Base-by-base conservation (phyloP, 257 asterid species). In the Plectranthus barbatus region DNA sequence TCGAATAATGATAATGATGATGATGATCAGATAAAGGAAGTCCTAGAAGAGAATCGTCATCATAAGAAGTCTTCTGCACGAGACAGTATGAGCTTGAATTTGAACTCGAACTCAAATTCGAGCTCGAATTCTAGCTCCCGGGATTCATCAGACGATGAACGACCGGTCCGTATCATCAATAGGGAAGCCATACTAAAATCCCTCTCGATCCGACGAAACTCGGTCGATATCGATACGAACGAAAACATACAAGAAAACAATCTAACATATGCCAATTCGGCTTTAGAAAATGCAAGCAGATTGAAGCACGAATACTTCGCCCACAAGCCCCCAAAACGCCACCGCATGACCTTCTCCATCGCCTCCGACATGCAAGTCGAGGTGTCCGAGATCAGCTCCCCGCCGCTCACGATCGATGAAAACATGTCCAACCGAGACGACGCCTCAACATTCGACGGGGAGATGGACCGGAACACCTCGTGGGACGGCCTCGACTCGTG, bases 331-430 rank as follows among this genome's bases (percentile, higher is more conserved):
- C 45, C 48, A 24, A 66, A 29, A 18, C 75, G 23, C n/a, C 96
- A 77, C 63, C 31, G 73, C 8, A 78, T 82, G 33, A 60, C 85
- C 49, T 68, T 73, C 42, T 93, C 97, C n/a, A 79, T 87, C 31
- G 95, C 91, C 64, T 93, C 99, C 6, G 99, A 87, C 64, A 45
- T 93, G 82, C 95, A 90, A 67, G 99, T 93, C 26, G 97, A 93
- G 81, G 83, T 81, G 48, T 84, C 95, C 7, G 95, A 93, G 58
- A 46, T 90, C 14, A 77, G 95, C 56, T 90, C 92, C 1, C 91
- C 98, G 11, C 84, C 84, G 9, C 60, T 52, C 6, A 79, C 87
- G 9, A 71, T 72, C 9, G 86, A 80, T 20, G 90, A 80, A 9
- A 77, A 66, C 79, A 57, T 58, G 10, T 74, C 90, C 5, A 70